phyloP scores from a whole-genome alignment of 352 stramenopile genomes.

The Phytophthora vignae region DNA sequence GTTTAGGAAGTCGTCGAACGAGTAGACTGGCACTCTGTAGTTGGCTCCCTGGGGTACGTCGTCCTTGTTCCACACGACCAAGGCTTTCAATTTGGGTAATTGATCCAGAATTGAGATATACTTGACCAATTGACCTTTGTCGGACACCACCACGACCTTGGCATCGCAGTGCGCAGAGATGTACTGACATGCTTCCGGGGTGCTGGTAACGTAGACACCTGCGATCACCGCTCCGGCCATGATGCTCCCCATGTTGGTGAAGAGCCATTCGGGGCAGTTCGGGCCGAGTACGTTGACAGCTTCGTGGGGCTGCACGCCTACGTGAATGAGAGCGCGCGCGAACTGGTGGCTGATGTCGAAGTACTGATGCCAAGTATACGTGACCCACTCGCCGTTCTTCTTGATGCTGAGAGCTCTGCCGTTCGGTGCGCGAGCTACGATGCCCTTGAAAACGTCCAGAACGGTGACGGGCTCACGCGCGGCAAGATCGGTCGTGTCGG shows the following conservation, averaged over 20 bases:
- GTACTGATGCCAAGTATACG: constrained; percentile 81
- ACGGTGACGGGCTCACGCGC: constrained; percentile 48
- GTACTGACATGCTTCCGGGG: constrained; percentile 75
- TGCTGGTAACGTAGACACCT: constrained; percentile 90
- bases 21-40: constrained; percentile 61
- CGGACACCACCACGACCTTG: constrained; percentile 82
- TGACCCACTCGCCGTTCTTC: constrained; percentile 54
- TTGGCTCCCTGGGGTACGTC: constrained; percentile 34
- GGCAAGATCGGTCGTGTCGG: constrained; percentile 29
- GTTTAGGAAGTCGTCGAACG: constrained; percentile 66
- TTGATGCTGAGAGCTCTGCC: constrained; percentile 52
- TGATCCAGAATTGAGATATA: constrained; percentile 70
- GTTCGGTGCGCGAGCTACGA: constrained; percentile 34
- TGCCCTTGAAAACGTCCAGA: constrained; percentile 46
- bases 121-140: constrained; percentile 73
- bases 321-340: constrained; percentile 76
- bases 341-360: constrained; percentile 71
- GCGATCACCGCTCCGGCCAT: constrained; percentile 80
- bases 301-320: constrained; percentile 75
- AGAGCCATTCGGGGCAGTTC: constrained; percentile 89
- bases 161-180: constrained; percentile 83
- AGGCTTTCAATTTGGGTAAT: constrained; percentile 72
- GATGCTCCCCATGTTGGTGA: constrained; percentile 83
- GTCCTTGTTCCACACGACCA: constrained; percentile 75
- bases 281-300: constrained; percentile 85